Base-by-base conservation (phyloP, 2,329 filamentous ascomycete genomes). In the Reticulascus tulasneorum region DNA sequence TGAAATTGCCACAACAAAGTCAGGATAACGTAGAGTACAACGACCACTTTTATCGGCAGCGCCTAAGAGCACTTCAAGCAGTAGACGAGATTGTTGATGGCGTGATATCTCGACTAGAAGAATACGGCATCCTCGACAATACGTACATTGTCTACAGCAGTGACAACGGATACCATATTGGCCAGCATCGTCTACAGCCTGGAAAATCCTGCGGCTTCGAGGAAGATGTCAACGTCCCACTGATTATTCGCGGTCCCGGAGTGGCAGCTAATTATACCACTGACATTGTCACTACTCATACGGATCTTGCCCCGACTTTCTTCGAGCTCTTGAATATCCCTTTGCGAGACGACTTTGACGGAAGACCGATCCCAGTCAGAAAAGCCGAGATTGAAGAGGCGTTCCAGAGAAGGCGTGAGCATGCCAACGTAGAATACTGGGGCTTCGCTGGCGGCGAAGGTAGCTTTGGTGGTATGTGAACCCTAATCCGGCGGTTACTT, bases 231-330 rank as follows among this genome's bases (percentile, higher is more conserved):
- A 59, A 66, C 4, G 62, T 73, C 4, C 69, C 69, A 0, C 37
- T 72, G 13, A 58, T 66, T 18, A 59, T 73, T 17, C 60, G 69
- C 5, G 69, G 69, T 1, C 69, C 69, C 0, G 64, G 64, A 1
- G 47, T 73, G 9, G 44, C 58, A 0, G 46, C 53, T 17, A 58
- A 58, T 2, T 31, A 48, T 13, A 51, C 48, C 1, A 51, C 58
- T 16, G 50, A 63, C 21, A 49, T 52, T 2, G 62, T 68, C 1
- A 71, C 65, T 3, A 63, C 66, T 0, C 69, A 77, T 34, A 70
- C 70, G 4, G 73, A 77, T 42, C 52, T 77, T 7, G 69, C 67
- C 4, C 69, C 72, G 1, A 76, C 73, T 0, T 54, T 77, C 21
- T 62, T 77, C 8, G 45, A 62, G 3, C 44, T 62, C 2, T 44